These are phyloP conservation scores for Babesia bigemina DNA, from an alignment of 169 alveolate genomes.

Conservation along the genomic window DNA sequence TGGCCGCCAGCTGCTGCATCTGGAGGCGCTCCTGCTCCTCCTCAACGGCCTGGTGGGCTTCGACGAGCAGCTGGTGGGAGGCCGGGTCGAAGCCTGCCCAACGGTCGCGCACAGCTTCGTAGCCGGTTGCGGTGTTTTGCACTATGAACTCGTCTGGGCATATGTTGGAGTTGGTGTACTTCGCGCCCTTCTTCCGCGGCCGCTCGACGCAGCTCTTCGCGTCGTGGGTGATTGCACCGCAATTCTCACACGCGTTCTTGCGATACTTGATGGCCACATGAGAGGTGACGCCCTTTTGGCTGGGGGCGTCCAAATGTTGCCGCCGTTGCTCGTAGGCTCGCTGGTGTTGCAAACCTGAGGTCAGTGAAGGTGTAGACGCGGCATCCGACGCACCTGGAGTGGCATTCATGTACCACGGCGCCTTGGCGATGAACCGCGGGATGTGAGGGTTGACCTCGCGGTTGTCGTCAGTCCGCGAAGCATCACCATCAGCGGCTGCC, in stretches of 20 bases:
- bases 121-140: conserved; percentile 80
- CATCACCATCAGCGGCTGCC: conserved; percentile 51
- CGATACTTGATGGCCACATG: conserved; percentile 79
- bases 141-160: conserved; percentile 91
- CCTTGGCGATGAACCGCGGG: conserved; percentile 86
- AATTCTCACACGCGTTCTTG: conserved; percentile 98
- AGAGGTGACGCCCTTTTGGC: conserved; percentile 65
- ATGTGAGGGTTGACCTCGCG: conserved; percentile 82
- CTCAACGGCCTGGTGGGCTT: conserved; percentile 88
- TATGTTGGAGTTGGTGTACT: conserved; percentile 87
- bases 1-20: conserved; percentile 72
- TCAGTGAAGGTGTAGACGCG: not conserved
- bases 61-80: conserved; percentile 83
- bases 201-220: conserved; percentile 96
- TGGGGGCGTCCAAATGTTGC: conserved; percentile 59
- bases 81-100: conserved; percentile 96
- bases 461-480: conserved; percentile 66
- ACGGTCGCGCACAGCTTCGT: conserved; percentile 95
- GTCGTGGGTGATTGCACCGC: conserved; percentile 98
- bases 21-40: conserved; percentile 83
- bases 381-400: conserved; percentile 10
- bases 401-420: conserved; percentile 82
- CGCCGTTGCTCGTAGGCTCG: conserved; percentile 66
- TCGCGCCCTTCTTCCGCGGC: conserved; percentile 95
- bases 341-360: conserved; percentile 78